A percentile compares a stretch with the other conserved stretches of the same genome.
These are phyloP conservation scores for Lachancea sp. DNA, from an alignment of 805 yeast species.

Conservation along the genomic window DNA sequence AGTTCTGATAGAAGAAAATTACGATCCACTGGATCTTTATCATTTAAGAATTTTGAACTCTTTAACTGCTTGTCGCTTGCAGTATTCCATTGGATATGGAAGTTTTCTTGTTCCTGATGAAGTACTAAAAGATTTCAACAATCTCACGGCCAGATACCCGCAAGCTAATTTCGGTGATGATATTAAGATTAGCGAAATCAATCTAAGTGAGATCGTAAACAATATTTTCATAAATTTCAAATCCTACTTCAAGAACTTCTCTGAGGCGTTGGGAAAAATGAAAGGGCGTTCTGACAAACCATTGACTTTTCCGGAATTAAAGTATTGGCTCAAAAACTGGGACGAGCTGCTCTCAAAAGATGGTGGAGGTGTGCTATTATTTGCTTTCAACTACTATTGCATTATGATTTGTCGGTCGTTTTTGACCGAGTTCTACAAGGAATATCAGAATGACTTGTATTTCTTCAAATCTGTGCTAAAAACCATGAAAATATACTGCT, in stretches of 20 bases:
- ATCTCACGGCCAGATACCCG: constrained; percentile 42
- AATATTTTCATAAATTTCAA: constrained; percentile 25
- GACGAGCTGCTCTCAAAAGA: constrained; percentile 41
- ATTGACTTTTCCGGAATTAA: constrained; percentile 33
- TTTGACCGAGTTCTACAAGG: constrained; percentile 26
- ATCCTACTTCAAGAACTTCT: constrained; percentile 17
- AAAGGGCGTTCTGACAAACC: constrained; percentile 1
- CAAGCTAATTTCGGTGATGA: constrained; percentile 48
- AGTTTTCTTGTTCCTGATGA: constrained; percentile 26
- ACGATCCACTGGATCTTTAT: constrained; percentile 39
- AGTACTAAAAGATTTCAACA: constrained; percentile 35
- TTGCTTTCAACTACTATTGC: constrained; percentile 44
- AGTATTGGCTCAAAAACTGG: constrained; percentile 45
- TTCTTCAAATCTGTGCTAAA: constrained; percentile 31
- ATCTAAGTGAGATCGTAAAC: constrained; percentile 35
- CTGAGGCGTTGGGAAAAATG: no score
- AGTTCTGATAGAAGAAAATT: constrained; percentile 26
- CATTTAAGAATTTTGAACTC: constrained; percentile 51
- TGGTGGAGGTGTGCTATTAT: constrained; percentile 42
- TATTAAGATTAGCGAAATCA: constrained; percentile 46
- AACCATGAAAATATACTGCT: constrained; percentile 42
- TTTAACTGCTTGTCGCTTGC: constrained; percentile 46
- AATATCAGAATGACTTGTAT: constrained; percentile 18
- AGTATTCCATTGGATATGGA: constrained; percentile 45
- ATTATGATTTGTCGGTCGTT: constrained; percentile 38